Conservation (phyloP, 352 stramenopile species). For the Globisporangium orthogonon region DNA sequence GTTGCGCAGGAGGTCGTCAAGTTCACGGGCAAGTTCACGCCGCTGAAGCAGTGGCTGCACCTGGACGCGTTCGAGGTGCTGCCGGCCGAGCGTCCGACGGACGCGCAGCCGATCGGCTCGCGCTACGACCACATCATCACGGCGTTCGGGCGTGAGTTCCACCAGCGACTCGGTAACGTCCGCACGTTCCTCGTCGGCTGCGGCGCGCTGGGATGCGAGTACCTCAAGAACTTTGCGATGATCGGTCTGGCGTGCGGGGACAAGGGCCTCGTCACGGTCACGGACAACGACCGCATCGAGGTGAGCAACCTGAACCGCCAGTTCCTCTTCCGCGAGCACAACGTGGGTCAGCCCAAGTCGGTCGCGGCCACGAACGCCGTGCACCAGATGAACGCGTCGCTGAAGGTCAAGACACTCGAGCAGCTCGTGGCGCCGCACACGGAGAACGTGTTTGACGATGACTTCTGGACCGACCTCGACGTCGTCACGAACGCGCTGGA, state of each 20-base stretch:
- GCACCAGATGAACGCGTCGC: slow-evolving; percentile 59
- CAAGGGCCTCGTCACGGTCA: slow-evolving; percentile 76
- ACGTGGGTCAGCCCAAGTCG: slow-evolving; percentile 81
- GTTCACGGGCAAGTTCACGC: slow-evolving; percentile 84
- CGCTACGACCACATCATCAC: slow-evolving; percentile 82
- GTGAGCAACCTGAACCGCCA: slow-evolving; percentile 86
- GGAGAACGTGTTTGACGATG: slow-evolving; percentile 76
- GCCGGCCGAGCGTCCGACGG: slow-evolving; percentile 47
- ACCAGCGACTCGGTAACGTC: slow-evolving; percentile 54
- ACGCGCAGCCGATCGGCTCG: slow-evolving; percentile 47
- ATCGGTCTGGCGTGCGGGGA: slow-evolving; percentile 68
- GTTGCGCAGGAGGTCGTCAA: slow-evolving; percentile 86
- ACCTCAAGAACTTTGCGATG: slow-evolving; percentile 87
- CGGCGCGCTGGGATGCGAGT: slow-evolving; percentile 76
- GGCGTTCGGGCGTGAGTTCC: slow-evolving; percentile 62
- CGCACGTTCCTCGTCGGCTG: slow-evolving; percentile 82
- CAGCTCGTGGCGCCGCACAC: slow-evolving; percentile 75
- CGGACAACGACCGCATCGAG: slow-evolving; percentile 85
- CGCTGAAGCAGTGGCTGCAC: slow-evolving; percentile 82
- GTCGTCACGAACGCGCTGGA: slow-evolving; percentile 99
- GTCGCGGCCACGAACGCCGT: slow-evolving; percentile 75
- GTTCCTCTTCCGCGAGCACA: slow-evolving; percentile 84
- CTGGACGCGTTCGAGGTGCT: slow-evolving; percentile 80
- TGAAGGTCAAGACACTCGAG: slow-evolving; percentile 80
- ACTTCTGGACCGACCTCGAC: slow-evolving; percentile 83